Percentiles rank a stretch among this genome's conserved stretches.
Conservation (phyloP, 352 stramenopile genomes). For the Phytophthora sansomeana region DNA sequence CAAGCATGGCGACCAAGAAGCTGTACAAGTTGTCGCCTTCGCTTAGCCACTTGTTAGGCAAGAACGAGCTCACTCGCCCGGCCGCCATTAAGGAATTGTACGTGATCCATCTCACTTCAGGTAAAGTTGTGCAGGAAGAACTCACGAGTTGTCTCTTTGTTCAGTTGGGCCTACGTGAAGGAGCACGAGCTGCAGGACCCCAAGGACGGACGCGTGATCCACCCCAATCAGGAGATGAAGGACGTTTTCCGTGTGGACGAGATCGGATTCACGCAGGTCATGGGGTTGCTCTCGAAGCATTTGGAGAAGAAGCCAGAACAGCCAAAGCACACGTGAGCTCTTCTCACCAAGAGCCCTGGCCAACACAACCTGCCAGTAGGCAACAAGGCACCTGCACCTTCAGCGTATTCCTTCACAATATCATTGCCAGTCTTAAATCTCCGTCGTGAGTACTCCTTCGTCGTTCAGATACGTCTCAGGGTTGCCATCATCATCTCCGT, state of each 20-base stretch:
- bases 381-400: neutral
- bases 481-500: conserved; percentile 46
- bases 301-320: conserved; percentile 49
- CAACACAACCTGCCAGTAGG: neutral
- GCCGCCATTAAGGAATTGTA: conserved; percentile 84
- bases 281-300: conserved; percentile 77
- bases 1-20: conserved; percentile 35
- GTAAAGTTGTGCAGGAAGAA: neutral
- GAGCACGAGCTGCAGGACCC: conserved; percentile 79
- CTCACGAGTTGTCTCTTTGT: neutral
- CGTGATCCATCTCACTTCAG: conserved; percentile 28
- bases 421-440: conserved; percentile 49
- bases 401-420: conserved; percentile 18
- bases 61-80: conserved; percentile 70
- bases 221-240: conserved; percentile 72
- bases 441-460: conserved; percentile 71
- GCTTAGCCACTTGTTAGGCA: conserved; percentile 69
- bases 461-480: conserved; percentile 79
- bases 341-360: neutral
- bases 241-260: conserved; percentile 69
- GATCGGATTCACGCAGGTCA: conserved; percentile 81
- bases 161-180: conserved; percentile 82
- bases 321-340: conserved; percentile 8
- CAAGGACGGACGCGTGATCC: conserved; percentile 73
- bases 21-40: conserved; percentile 73